Percentiles rank a stretch among this genome's conserved stretches.
Evolutionary conservation across 495 filamentous ascomycete genomes (phyloP).

Genomic region (Hypoxylon rickii): DNA sequence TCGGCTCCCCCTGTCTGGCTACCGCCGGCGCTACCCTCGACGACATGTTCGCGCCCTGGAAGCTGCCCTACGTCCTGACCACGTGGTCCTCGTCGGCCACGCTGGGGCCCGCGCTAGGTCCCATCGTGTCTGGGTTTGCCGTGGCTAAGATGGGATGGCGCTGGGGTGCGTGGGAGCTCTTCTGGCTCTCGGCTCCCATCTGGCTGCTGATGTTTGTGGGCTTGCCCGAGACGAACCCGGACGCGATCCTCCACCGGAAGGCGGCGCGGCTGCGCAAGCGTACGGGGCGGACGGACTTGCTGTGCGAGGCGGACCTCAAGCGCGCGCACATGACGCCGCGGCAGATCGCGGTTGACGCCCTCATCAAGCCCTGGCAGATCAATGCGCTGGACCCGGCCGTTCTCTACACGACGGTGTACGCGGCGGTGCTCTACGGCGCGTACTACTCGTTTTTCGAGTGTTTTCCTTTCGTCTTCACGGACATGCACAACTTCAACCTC

Average conservation of each 20-base stretch:
- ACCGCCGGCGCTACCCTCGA: constrained; percentile 83
- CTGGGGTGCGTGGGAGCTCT: constrained; percentile 57
- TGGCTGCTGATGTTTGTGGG: constrained; percentile 48
- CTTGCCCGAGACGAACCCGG: constrained; percentile 53
- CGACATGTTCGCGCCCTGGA: constrained; percentile 70
- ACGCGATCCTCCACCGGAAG: constrained; percentile 48
- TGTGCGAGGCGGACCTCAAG: constrained; percentile 56
- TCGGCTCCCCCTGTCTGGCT: constrained; percentile 75
- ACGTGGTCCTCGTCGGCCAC: constrained; percentile 59
- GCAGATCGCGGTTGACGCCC: constrained; percentile 55
- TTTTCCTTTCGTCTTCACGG: constrained; percentile 70
- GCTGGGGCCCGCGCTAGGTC: constrained; percentile 52
- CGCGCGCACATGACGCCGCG: constrained; percentile 53
- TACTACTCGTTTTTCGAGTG: constrained; percentile 83
- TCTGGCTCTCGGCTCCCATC: constrained; percentile 56
- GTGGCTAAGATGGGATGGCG: constrained; percentile 56
- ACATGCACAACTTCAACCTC: constrained; percentile 69
- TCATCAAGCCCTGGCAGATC: constrained; percentile 65
- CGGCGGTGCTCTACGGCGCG: constrained; percentile 71
- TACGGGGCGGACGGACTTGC: constrained; percentile 45
- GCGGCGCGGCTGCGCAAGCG: constrained; percentile 47
- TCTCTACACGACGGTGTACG: constrained; percentile 64
- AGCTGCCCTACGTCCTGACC: constrained; percentile 71
- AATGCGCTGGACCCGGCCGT: constrained; percentile 65
- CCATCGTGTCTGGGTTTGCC: constrained; percentile 61